Conservation (phyloP, 805 yeast genomes). For the Saccharomycopsis sp. region DNA sequence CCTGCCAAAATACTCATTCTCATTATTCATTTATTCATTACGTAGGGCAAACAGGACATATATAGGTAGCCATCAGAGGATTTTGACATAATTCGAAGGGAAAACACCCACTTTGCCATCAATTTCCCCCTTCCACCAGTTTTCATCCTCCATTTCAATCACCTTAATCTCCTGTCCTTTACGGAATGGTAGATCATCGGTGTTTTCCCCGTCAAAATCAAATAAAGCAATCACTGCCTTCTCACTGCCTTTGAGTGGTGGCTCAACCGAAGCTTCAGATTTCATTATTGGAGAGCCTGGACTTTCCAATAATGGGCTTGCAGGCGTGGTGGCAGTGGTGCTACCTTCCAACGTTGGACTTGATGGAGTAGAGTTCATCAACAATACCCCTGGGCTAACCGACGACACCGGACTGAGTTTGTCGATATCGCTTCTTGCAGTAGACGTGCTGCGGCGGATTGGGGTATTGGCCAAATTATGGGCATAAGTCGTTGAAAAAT, state of each 20-base stretch:
- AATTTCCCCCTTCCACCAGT: constrained; percentile 44
- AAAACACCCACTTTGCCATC: constrained; percentile 36
- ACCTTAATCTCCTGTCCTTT: constrained; percentile 30
- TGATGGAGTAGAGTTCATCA: no score
- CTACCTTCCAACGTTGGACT: no score
- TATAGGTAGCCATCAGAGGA: not conserved
- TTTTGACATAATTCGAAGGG: constrained; percentile 38
- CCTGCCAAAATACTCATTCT: no score
- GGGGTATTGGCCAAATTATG: constrained; percentile 3
- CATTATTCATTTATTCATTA: no score
- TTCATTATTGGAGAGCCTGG: no score
- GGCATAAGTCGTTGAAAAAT: constrained; percentile 10
- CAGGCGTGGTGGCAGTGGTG: no score
- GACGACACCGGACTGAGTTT: no score
- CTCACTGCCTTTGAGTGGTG: no score
- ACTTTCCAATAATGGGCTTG: no score
- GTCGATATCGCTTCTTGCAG: not conserved
- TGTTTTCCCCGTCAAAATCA: constrained; percentile 22
- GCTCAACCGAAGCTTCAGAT: no score
- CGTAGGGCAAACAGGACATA: not conserved
- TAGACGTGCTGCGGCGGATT: not conserved
- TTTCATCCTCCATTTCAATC: constrained; percentile 29
- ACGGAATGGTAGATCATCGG: constrained; percentile 30
- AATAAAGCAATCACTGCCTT: constrained; percentile 3
- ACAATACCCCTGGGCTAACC: no score